A percentile compares a stretch with the other conserved stretches of the same genome.
phyloP scores from a whole-genome alignment of 1,139 yeast species.

The Blastobotrys proliferans region DNA sequence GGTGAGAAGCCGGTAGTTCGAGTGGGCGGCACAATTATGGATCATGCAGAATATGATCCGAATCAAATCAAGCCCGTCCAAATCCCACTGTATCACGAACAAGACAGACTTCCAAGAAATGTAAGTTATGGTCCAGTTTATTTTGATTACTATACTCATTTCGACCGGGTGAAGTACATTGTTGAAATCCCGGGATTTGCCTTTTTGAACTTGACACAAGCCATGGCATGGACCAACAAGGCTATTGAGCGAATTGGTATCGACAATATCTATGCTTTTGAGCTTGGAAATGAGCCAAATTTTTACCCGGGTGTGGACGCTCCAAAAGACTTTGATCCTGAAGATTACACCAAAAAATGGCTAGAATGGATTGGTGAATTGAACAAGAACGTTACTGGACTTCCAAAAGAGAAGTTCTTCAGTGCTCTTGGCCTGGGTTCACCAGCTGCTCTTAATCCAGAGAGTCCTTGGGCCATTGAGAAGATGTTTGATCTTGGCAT shows the following conservation, averaged over 20 bases:
- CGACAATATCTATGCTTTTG: neutral
- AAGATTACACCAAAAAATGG: neutral
- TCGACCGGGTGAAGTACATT: neutral
- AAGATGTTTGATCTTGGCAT: neutral
- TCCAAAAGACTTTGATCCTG: neutral
- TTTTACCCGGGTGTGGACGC: neutral
- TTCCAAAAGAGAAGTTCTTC: neutral
- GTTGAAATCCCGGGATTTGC: neutral
- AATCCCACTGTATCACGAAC: neutral
- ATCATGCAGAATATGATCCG: neutral
- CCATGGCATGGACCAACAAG: neutral
- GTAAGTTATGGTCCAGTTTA: neutral
- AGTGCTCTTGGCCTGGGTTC: neutral
- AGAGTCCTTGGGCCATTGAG: neutral
- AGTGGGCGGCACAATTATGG: too few species aligned
- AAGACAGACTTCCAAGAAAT: neutral
- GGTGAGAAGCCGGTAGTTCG: too few species aligned
- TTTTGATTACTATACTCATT: neutral
- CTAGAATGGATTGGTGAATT: neutral
- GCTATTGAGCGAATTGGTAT: neutral
- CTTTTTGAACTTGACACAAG: neutral
- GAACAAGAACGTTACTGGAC: neutral
- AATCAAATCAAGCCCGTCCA: neutral
- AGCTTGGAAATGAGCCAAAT: neutral
- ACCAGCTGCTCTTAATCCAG: neutral